Conservation (phyloP, 2,329 filamentous ascomycete genomes). For the Ambrosiella beaveri region DNA sequence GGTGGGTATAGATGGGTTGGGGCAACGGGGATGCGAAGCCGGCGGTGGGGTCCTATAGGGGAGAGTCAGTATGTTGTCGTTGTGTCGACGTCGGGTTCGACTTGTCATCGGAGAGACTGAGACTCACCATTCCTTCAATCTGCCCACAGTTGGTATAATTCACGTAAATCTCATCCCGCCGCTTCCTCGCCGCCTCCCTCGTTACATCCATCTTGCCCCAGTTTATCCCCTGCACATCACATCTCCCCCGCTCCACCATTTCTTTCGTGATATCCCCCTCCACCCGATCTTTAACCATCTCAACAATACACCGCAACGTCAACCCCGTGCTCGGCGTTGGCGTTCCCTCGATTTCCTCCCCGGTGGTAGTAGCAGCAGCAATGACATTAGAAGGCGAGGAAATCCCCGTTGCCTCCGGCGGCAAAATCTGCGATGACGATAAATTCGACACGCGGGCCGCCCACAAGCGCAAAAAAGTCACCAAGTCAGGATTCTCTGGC, state of each 20-base stretch:
- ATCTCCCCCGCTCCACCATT: conserved; percentile 33
- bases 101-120: not conserved
- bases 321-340: not conserved
- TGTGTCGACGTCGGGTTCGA: not conserved
- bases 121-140: not conserved
- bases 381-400: not conserved
- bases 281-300: not conserved
- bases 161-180: conserved; percentile 31
- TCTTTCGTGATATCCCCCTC: not conserved
- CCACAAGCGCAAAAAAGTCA: conserved; percentile 36
- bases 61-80: no score
- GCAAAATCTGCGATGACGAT: not conserved
- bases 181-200: conserved; percentile 32
- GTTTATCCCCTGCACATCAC: conserved; percentile 42
- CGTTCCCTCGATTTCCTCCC: not conserved
- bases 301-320: not conserved
- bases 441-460: not conserved
- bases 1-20: conserved; percentile 41
- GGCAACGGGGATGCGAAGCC: conserved; percentile 16
- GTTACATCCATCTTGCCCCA: conserved; percentile 29
- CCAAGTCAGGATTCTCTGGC: conserved; percentile 31
- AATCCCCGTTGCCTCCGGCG: not conserved
- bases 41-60: not conserved
- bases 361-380: not conserved
- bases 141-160: conserved; percentile 39